These are phyloP conservation scores for Nitzschia palea DNA, from an alignment of 108 stramenopile genomes.

Conservation along the genomic window DNA sequence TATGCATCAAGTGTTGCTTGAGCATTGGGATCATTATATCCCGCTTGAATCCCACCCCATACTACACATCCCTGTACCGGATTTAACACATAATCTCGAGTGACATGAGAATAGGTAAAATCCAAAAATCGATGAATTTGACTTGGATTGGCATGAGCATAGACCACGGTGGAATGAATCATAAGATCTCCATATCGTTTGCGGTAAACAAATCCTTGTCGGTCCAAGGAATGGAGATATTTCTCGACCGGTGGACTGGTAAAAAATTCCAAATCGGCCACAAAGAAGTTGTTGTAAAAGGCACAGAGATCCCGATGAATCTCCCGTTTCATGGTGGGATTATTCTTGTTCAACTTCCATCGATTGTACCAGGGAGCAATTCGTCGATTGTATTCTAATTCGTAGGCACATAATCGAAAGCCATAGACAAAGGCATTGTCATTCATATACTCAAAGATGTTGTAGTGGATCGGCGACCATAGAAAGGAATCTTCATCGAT, in stretches of 20 bases:
- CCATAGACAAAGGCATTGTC: conserved; percentile 49
- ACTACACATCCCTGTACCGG: conserved; percentile 38
- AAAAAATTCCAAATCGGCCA: conserved; percentile 63
- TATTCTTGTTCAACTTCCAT: conserved; percentile 20
- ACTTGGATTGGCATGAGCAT: conserved; percentile 44
- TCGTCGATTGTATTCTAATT: conserved; percentile 45
- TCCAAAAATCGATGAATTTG: conserved; percentile 74
- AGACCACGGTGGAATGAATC: conserved; percentile 70
- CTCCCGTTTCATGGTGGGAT: conserved; percentile 20
- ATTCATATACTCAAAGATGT: conserved; percentile 69
- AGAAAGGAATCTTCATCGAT: conserved; percentile 80
- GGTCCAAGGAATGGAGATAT: conserved; percentile 53
- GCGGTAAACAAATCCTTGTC: conserved; percentile 60
- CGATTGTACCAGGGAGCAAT: conserved; percentile 33
- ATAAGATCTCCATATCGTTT: conserved; percentile 68
- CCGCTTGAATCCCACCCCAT: conserved; percentile 56
- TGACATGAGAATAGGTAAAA: conserved; percentile 72
- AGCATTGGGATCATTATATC: conserved; percentile 42
- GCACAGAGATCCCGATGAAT: conserved; percentile 47
- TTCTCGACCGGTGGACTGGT: conserved; percentile 33
- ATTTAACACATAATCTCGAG: conserved; percentile 25
- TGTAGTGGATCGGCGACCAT: conserved; percentile 56
- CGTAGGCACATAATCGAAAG: conserved; percentile 67
- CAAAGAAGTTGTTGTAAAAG: conserved; percentile 80
- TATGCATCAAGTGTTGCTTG: conserved; percentile 23